These are phyloP conservation scores for Nitzschia sp. DNA, from an alignment of 108 stramenopile genomes.

Conservation along the genomic window DNA sequence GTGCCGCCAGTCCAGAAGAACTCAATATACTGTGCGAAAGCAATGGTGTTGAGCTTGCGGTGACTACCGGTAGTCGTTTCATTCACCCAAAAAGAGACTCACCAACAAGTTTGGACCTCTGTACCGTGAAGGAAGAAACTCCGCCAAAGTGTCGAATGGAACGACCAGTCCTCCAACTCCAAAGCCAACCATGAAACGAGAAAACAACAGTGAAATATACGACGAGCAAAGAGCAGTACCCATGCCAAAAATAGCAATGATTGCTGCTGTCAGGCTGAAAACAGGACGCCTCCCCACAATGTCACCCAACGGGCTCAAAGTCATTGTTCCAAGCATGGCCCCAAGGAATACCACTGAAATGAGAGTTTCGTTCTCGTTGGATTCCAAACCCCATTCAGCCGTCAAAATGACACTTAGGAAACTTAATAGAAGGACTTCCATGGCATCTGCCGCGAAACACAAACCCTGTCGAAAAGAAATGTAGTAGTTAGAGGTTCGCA, in stretches of 20 bases:
- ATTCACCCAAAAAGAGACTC: neutral
- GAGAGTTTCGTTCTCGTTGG: slow-evolving; percentile 43
- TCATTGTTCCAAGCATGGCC: slow-evolving; percentile 56
- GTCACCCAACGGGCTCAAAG: slow-evolving; percentile 65
- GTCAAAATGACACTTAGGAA: slow-evolving; percentile 57
- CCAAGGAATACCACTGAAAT: slow-evolving; percentile 71
- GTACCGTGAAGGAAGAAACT: slow-evolving; percentile 48
- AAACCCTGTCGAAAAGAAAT: slow-evolving; percentile 36
- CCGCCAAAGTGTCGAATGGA: slow-evolving; percentile 37
- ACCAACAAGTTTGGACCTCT: slow-evolving; percentile 45
- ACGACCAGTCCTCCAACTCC: slow-evolving; percentile 71
- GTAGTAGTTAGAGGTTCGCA: slow-evolving; percentile 3
- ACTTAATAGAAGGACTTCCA: slow-evolving; percentile 66
- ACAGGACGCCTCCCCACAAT: slow-evolving; percentile 55
- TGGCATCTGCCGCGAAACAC: slow-evolving; percentile 73
- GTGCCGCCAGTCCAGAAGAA: slow-evolving; percentile 73
- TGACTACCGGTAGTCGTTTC: too few species aligned
- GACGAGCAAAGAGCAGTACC: slow-evolving; percentile 52
- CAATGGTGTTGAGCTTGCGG: neutral
- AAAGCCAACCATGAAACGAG: slow-evolving; percentile 69
- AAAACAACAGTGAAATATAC: slow-evolving; percentile 37
- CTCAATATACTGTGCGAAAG: slow-evolving; percentile 34
- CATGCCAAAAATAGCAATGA: slow-evolving; percentile 60
- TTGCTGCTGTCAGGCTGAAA: slow-evolving; percentile 43
- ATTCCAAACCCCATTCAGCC: slow-evolving; percentile 53